Evolutionary conservation across 2,329 filamentous ascomycete species (phyloP), one percentile per base, ranked within the genome.

Genomic region (Fusarium multiceps): DNA sequence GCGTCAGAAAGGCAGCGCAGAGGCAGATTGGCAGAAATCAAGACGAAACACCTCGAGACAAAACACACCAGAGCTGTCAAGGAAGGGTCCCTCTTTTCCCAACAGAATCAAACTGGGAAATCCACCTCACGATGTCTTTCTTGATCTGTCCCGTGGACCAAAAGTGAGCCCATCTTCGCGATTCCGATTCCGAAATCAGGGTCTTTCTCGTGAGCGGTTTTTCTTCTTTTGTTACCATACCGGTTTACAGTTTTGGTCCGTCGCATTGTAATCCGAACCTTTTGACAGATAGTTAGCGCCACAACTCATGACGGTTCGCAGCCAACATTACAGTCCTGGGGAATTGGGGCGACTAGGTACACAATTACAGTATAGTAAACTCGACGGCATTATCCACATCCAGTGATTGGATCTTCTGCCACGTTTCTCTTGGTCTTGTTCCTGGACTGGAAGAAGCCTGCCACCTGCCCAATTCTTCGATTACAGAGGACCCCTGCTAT

Each of bases 141-240:
- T 60, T 12, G 34, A 42, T 47, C 42, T 53, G 49, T 65, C 59
- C 45, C 68, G 68, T 71, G 63, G 34, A 30, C 68, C 45, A 54
- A 50, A 45, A 69, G 42, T 68, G 55, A 66, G 63, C 46, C 55
- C 65, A 59, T 69, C 40, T 43, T 65, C 45, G 20, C 55, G 45
- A 57, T 64, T 37, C 67, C 67, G 58, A 64, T 47, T 71, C 30
- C 57, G 57, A 69, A 59, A 40, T 34, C 63, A 68, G 64, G 47
- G 63, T 64, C 63, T 47, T 45, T 56, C 37, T 48, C 54, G 34
- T 28, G 41, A 42, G 41, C 37, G 34, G 34, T 11, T 12, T n/a
- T n/a, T 18, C 10, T 37, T 37, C 18, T 37, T 11, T n/a, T 59
- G 37, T 41, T 30, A 50, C 46, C 45, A 65, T 60, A 34, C 59